A percentile compares a stretch with the other conserved stretches of the same genome.
phyloP scores from a whole-genome alignment of 768 basidiomycete species.

The Tulasnella sp. region DNA sequence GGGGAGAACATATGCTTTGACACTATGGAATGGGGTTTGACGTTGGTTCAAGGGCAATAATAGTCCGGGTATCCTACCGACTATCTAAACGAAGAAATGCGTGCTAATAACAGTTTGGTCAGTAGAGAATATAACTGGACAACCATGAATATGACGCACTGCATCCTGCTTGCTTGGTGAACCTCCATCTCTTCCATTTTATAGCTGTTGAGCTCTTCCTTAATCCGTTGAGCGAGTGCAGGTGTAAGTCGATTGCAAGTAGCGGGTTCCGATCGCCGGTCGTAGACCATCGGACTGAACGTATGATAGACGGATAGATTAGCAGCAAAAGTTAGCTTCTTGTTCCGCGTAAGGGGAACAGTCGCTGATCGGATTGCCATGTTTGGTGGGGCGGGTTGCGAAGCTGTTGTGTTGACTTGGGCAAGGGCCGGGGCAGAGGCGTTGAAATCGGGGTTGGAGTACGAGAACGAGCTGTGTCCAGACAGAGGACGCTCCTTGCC shows the following conservation, averaged over 20 bases:
- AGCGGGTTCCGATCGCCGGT: conserved; percentile 88
- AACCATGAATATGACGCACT: conserved; percentile 43
- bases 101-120: conserved; percentile 38
- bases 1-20: not conserved
- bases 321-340: conserved; percentile 75
- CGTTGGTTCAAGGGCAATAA: not conserved
- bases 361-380: conserved; percentile 65
- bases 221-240: conserved; percentile 87
- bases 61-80: not conserved
- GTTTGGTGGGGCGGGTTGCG: conserved; percentile 30
- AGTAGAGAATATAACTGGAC: conserved; percentile 14
- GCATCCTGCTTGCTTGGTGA: conserved; percentile 80
- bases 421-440: conserved; percentile 59
- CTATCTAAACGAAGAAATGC: conserved; percentile 64
- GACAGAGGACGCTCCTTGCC: conserved; percentile 24
- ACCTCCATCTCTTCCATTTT: conserved; percentile 99
- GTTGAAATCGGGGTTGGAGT: conserved; percentile 70
- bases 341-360: conserved; percentile 32
- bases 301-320: conserved; percentile 94
- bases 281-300: conserved; percentile 84
- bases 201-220: conserved; percentile 95
- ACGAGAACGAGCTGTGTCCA: conserved; percentile 33
- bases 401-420: not conserved
- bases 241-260: conserved; percentile 96
- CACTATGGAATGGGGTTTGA: not conserved